Base-by-base conservation (phyloP, 164 flowering plant genomes). In the Vitis cinerea region DNA sequence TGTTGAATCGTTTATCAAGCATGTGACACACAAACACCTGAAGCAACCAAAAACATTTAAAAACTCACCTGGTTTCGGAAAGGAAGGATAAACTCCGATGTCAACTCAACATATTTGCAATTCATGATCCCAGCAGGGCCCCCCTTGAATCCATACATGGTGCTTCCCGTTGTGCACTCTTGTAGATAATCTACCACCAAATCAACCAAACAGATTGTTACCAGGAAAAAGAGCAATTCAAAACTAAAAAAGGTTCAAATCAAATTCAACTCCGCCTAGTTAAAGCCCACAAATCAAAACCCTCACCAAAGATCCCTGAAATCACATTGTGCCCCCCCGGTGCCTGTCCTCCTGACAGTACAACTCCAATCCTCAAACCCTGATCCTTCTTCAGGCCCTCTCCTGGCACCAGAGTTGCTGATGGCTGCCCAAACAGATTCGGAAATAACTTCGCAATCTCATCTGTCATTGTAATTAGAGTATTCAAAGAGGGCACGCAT, bases 101-200 rank as follows among this genome's bases (percentile, higher is more conserved):
- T 86, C 74, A 95, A 71, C 58, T 86, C 93, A 2, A 89, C 84
- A 67, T 91, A 93, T 75, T 95, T 95, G 80, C 97, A 71, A 75
- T 85, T 93, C 99, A 95, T 95, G 81, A 95, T 87, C 63, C 99
- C 99, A 71, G 98, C 98, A 54, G 99, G 99, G 53, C 99, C 98
- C 50, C 99, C 99, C 68, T 75, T 88, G 77, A 95, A 95, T 7
- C 99, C 99, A 77, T 89, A 91, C 58, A 95, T 49, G 15, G 78
- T 80, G 79, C 98, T 93, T 5, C 97, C 99, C 60, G 83, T 85
- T 1, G 86, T 84, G 0, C 74, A 84, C 48, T 89, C 87, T 83
- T 91, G 96, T 89, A 95, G 78, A 77, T 95, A 95, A 84, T 95
- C 99, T 94, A 72, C 63, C 61, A 37, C 44, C 44, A 3, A 37